Evolutionary conservation across 805 yeast species (phyloP).

Genomic region (Sugiyamaella valdiviana): DNA sequence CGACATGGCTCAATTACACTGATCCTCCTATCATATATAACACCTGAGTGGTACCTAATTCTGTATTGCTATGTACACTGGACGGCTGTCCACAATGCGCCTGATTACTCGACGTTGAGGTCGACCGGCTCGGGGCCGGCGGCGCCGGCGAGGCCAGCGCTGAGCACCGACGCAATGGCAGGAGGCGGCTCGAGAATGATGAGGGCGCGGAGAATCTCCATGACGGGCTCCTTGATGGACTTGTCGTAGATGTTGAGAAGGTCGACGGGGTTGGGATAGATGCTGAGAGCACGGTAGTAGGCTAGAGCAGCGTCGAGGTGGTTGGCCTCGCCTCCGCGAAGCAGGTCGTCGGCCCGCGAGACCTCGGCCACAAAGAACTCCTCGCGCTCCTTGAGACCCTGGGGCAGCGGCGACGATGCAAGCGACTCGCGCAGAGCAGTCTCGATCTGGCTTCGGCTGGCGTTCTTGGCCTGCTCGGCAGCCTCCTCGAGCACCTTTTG

Average conservation of each 20-base stretch:
- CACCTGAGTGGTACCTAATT: no score
- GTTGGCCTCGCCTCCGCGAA: slow-evolving; percentile 57
- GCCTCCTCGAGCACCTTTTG: slow-evolving; percentile 51
- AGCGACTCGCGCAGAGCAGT: slow-evolving; percentile 58
- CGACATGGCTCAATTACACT: no score
- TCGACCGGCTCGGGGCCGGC: not conserved
- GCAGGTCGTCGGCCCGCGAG: slow-evolving; percentile 75
- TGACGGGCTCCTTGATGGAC: slow-evolving; percentile 73
- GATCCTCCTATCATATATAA: no score
- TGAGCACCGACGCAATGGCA: slow-evolving; percentile 62
- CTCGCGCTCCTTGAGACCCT: slow-evolving; percentile 63
- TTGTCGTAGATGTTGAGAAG: slow-evolving; percentile 84
- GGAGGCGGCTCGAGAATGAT: slow-evolving; percentile 83
- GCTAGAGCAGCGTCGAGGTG: slow-evolving; percentile 72
- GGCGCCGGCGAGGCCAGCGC: slow-evolving; percentile 32
- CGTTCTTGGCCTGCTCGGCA: slow-evolving; percentile 53
- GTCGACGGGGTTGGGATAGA: slow-evolving; percentile 93
- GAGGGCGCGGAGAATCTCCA: slow-evolving; percentile 80
- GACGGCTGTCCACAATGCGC: not conserved
- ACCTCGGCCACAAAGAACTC: slow-evolving; percentile 75
- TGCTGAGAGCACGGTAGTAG: slow-evolving; percentile 88
- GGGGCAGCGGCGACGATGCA: slow-evolving; percentile 68
- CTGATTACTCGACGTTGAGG: slow-evolving; percentile 1
- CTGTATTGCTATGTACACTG: not conserved
- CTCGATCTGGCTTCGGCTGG: slow-evolving; percentile 51